Base-by-base conservation (phyloP, 176 grass and related monocot species). In the Leersia perrieri region DNA sequence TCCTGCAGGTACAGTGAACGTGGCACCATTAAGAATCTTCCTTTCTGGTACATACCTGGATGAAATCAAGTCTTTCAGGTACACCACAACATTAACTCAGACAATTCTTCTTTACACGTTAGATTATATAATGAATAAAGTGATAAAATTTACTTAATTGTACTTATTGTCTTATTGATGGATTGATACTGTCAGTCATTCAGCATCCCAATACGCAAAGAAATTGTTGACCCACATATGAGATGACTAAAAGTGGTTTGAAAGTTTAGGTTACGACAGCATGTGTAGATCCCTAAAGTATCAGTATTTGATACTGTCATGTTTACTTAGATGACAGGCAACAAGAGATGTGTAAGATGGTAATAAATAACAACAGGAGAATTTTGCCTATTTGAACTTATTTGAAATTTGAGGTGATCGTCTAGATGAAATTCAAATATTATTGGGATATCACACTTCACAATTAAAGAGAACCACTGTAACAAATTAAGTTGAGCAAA, bases 1-100 rank as follows among this genome's bases (percentile, higher is more conserved):
- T 84, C 96, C 96, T 73, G 96, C 92, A 8, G 92, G 90, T 73
- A 98, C 96, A 61, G 86, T 83, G 82, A 98, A 98, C 41, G 96
- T 93, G 66, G 87, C 64, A 51, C 96, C 92, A 84, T 93, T 84
- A 76, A 98, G 88, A 89, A 98, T 92, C 82, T 91, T 98, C 64
- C 96, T 90, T 76, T 98, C 90, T 81, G 90, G 70, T 44, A 95
- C 82, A 67, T 98, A 98, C 67, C 96, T 98, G 90, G 80, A 92
- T 88, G 60, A 84, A 85, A 89, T 72, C 15, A 82, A 85, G 81
- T 49, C 31, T 70, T 69, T 81, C 42, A 76, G 72, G 18, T 35
- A 77, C 80, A 55, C 75, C 76, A 72, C 40, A 25, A 25, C 28
- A 20, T 12, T 35, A 32, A 58, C 36, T 75, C 51, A 64, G 28